These are phyloP conservation scores for Diplotaxis tenuifolia DNA, from an alignment of 345 rosid species.

Conservation along the genomic window DNA sequence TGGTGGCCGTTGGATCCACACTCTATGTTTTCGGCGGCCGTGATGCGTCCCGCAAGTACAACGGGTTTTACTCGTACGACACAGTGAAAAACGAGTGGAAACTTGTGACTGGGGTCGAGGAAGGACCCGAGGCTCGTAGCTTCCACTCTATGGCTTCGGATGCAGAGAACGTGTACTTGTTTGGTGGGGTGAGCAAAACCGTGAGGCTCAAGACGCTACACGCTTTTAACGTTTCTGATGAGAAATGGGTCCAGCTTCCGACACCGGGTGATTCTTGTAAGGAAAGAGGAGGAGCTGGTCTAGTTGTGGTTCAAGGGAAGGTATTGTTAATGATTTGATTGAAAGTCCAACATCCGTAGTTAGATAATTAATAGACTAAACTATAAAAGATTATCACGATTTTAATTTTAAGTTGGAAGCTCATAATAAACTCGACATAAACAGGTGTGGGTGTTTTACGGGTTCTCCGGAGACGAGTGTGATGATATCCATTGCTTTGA, in stretches of 20 bases:
- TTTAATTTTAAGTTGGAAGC: not conserved
- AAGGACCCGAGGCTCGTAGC: conserved; percentile 20
- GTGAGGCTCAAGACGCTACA: not conserved
- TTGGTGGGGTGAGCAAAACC: conserved; percentile 21
- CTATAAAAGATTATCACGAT: not conserved
- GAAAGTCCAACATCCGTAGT: not conserved
- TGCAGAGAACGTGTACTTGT: conserved; percentile 6
- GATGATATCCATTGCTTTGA: conserved; percentile 14
- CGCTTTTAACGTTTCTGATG: not conserved
- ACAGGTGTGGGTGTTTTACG: conserved; percentile 26
- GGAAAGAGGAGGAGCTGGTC: conserved; percentile 21
- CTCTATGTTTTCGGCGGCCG: conserved; percentile 28
- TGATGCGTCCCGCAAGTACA: conserved; percentile 7
- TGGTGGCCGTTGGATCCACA: conserved; percentile 12
- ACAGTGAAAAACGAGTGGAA: conserved; percentile 21
- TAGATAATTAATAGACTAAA: not conserved
- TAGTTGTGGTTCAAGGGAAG: conserved; percentile 11
- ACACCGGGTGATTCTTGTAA: conserved; percentile 13
- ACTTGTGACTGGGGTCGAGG: not conserved
- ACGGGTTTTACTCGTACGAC: conserved; percentile 13
- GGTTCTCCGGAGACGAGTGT: conserved; percentile 10
- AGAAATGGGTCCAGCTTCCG: conserved; percentile 19
- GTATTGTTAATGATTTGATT: not conserved
- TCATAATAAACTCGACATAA: not conserved
- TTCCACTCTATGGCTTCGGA: conserved; percentile 20